Base-by-base conservation (phyloP, 2,329 filamentous ascomycete species). In the Fusarium sp. region DNA sequence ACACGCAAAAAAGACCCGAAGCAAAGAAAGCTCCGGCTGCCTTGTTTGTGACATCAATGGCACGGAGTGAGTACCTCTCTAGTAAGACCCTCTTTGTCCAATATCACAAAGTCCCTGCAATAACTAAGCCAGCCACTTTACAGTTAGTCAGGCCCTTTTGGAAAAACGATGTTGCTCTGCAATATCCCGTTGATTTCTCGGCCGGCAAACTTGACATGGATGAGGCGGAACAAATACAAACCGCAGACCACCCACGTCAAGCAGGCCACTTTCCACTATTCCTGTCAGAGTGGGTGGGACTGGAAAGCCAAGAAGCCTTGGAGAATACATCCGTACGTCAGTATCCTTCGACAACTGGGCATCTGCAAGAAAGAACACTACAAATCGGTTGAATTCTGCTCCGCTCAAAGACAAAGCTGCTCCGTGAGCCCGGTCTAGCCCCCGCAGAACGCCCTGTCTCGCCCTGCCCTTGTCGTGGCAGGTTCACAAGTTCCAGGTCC, bases 391-490 rank as follows among this genome's bases (percentile, higher is more conserved):
- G 27, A 22, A 32, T 47, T 61, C 22, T 32, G 32, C 40, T 27
- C 57, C n/a, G 57, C 57, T 45, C 57, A 60, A 8, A 33, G 14
- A 47, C 33, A 50, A 38, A 33, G 45, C 38, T 33, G 40, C 25
- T 43, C 50, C 50, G 17, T 52, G 58, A 62, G 65, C 15, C 33
- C n/a, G 25, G n/a, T 58, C 50, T 27, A 61, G 20, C 22, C 40
- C 54, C 66, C 64, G 22, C 45, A 58, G 45, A 58, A 65, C 27
- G 38, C 22, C 69, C 38, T 70, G 61, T 66, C 62, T 75, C 47
- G 6, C 33, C 12, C 14, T 56, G 20, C 30, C 37, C 59, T 27
- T 50, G 30, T 38, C 47, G 38, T 63, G 33, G 40, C 17, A 12
- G 20, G 33, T 25, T 52, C 22, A 38, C 17, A 43, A 33, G 50